phyloP scores from a whole-genome alignment of 2,329 filamentous ascomycete species.

The Arthrobotrys conoides region DNA sequence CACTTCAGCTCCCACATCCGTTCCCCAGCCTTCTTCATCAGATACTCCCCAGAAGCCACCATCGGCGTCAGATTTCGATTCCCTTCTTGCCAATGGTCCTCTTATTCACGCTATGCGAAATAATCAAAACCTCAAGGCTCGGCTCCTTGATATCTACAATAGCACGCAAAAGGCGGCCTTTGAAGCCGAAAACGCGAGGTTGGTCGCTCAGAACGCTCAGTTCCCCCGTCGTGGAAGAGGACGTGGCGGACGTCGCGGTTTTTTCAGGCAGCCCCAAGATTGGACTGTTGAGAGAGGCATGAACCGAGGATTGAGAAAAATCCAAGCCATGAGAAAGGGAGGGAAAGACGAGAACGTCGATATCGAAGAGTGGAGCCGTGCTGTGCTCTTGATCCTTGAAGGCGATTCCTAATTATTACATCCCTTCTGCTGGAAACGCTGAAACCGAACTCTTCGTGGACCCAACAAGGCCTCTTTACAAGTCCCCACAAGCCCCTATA shows the following conservation, averaged over 20 bases:
- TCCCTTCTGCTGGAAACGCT: not conserved
- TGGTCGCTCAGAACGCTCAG: conserved; percentile 52
- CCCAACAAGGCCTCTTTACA: not conserved
- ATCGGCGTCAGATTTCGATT: conserved; percentile 30
- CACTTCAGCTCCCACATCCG: conserved; percentile 27
- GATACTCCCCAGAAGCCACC: conserved; percentile 31
- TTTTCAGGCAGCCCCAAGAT: conserved; percentile 50
- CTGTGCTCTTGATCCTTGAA: conserved; percentile 58
- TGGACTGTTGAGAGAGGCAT: conserved; percentile 59
- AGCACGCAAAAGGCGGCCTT: conserved; percentile 58
- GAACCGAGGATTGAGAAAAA: conserved; percentile 56
- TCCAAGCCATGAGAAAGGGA: conserved; percentile 57
- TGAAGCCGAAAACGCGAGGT: conserved; percentile 57
- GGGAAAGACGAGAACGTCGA: conserved; percentile 60
- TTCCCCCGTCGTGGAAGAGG: conserved; percentile 51
- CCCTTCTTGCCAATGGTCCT: conserved; percentile 39
- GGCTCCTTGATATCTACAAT: conserved; percentile 58
- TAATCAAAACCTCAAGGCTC: conserved; percentile 41
- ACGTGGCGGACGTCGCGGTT: conserved; percentile 52
- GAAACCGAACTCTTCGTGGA: not conserved
- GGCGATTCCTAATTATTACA: conserved; percentile 36
- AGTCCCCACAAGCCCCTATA: not conserved
- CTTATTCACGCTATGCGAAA: conserved; percentile 57
- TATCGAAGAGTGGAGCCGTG: conserved; percentile 59
- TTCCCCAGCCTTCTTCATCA: conserved; percentile 22